Conservation (phyloP, 768 basidiomycete species). For the Serendipita sp. region DNA sequence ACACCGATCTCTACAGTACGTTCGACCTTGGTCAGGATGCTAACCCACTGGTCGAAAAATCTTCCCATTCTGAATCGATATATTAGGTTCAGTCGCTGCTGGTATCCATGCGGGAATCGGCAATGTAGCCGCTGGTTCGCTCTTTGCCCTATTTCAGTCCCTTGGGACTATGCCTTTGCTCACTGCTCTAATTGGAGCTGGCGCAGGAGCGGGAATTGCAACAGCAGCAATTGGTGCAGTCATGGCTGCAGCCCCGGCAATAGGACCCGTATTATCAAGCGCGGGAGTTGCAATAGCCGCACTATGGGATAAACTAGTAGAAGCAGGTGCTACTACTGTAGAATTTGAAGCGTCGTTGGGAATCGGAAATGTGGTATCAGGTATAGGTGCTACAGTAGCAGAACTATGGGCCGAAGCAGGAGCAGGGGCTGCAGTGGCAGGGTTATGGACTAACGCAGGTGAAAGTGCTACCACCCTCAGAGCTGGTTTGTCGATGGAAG, state of each 20-base stretch:
- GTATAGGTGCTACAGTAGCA: neutral
- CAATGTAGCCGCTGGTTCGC: conserved; percentile 13
- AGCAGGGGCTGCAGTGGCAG: too few species aligned
- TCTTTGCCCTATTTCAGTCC: conserved; percentile 14
- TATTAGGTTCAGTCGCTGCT: conserved; percentile 14
- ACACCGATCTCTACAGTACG: too few species aligned
- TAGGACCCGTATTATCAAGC: neutral
- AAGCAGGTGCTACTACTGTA: neutral
- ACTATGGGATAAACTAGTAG: neutral
- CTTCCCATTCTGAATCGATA: neutral
- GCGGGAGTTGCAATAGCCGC: neutral
- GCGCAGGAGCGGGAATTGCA: neutral
- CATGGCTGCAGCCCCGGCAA: neutral
- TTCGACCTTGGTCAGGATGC: neutral
- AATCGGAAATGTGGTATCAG: neutral
- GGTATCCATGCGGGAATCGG: conserved; percentile 15
- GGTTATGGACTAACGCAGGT: too few species aligned
- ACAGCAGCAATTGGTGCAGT: neutral
- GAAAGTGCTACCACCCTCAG: too few species aligned
- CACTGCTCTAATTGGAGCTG: neutral
- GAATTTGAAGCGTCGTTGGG: neutral
- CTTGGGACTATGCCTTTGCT: conserved; percentile 1
- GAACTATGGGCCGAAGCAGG: too few species aligned
- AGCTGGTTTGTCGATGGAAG: too few species aligned
- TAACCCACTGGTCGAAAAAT: too few species aligned